phyloP scores from a whole-genome alignment of 345 rosid species.

The Physaria fendleri region DNA sequence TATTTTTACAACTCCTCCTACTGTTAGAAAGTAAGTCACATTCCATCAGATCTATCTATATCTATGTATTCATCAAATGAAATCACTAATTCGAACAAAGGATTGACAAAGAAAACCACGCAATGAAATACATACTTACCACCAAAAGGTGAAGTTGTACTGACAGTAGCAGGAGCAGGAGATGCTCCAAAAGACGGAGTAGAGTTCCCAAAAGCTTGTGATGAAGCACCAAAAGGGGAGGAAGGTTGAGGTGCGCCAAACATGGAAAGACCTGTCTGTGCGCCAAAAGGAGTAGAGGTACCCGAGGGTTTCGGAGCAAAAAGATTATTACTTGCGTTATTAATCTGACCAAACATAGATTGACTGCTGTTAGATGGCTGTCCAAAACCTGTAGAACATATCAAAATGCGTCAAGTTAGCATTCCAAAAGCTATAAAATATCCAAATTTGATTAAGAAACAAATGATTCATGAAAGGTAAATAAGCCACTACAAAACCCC shows the following conservation, averaged over 20 bases:
- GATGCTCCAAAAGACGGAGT: constrained; percentile 60
- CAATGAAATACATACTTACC: constrained; percentile 34
- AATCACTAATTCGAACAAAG: too few species aligned
- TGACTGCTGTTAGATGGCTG: constrained; percentile 55
- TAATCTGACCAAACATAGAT: constrained; percentile 66
- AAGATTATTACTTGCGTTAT: constrained; percentile 54
- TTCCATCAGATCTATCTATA: not conserved
- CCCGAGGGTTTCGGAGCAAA: constrained; percentile 75
- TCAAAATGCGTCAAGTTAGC: not conserved
- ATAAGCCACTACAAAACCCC: too few species aligned
- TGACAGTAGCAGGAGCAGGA: constrained; percentile 63
- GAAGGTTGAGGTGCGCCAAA: constrained; percentile 68
- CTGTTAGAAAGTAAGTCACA: too few species aligned
- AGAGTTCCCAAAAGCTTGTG: constrained; percentile 66
- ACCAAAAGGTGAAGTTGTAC: constrained; percentile 63
- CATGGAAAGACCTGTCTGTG: constrained; percentile 67
- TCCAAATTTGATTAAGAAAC: not conserved
- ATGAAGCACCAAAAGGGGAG: constrained; percentile 74
- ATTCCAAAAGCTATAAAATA: constrained; percentile 6
- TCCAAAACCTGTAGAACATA: constrained; percentile 60
- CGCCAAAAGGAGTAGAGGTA: constrained; percentile 58
- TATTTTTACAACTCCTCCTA: constrained; percentile 2
- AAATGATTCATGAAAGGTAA: too few species aligned
- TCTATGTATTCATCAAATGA: not conserved
- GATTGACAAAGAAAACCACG: not conserved